Evolutionary conservation across 345 rosid genomes (phyloP), one percentile per base, ranked within the genome.

Genomic region (Linum trigynum): DNA sequence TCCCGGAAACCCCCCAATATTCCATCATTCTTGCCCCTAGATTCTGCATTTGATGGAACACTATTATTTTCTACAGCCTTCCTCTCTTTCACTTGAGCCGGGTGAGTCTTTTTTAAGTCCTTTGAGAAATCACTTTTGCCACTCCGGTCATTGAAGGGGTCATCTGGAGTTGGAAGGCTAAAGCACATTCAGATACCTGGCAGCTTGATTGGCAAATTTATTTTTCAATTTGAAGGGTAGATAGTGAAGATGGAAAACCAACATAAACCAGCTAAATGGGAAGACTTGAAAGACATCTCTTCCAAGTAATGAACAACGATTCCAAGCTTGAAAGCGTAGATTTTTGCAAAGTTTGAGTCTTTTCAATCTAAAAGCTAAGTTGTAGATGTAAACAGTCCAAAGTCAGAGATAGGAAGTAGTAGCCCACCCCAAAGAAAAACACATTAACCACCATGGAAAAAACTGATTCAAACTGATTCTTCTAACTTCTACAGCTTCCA

Each of bases 151-250:
- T 88, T 86, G 81, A 82, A 90, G 0, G 96, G 97, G 74, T 90
- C 86, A 51, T 88, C 87, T 6, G 39, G 83, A 42, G 85, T 75
- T 16, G 99, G 99, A 66, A 92, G 96, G 75, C 88, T 86, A 76
- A 84, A 94, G 69, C 97, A 94, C 99, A 94, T 90, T 17, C 97
- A 61, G 65, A 73, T 1, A 11, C 55, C 55, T 42, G 39, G 38
- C 67, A 69, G n/a, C 60, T 38, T 9, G 64, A 43, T 1, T 5
- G 65, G 4, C 65, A 58, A 70, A 57, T 36, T 15, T 35, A 57
- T 16, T 16, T 35, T 12, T 9, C 60, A 16, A 57, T 2, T 16
- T 57, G 1, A 3, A 57, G 16, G 5, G 16, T 5, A 16, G 9
- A 57, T 6, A 57, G 16, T 4, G 38, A 17, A 55, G n/a, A 56